A percentile compares a stretch with the other conserved stretches of the same genome.
These are phyloP conservation scores for Pythium apleroticum DNA, from an alignment of 352 stramenopile species.

Conservation along the genomic window DNA sequence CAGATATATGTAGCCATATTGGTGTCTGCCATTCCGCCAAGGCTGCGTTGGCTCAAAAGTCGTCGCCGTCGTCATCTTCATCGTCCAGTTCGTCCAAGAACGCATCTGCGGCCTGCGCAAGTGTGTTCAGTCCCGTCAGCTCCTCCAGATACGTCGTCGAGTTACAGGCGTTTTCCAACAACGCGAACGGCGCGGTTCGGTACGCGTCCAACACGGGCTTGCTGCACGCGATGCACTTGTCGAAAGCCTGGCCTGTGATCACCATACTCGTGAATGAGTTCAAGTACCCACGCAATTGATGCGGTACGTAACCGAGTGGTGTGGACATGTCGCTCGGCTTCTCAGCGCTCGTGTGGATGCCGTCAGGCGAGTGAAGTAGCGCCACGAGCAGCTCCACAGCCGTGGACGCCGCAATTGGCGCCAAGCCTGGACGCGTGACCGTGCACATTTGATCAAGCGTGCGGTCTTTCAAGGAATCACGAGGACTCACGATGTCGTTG, in stretches of 20 bases:
- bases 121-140: conserved; percentile 66
- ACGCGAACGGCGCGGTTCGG: conserved; percentile 33
- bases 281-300: conserved; percentile 96
- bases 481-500: conserved; percentile 97
- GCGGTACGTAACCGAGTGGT: conserved; percentile 87
- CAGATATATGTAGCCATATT: conserved; percentile 25
- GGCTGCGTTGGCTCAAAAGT: conserved; percentile 10
- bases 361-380: conserved; percentile 91
- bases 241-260: conserved; percentile 91
- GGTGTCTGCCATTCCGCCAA: not conserved
- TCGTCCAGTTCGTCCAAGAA: conserved; percentile 62
- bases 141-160: conserved; percentile 74
- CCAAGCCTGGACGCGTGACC: conserved; percentile 96
- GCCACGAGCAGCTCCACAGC: conserved; percentile 96
- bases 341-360: conserved; percentile 68
- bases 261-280: conserved; percentile 87
- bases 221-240: conserved; percentile 96
- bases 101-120: conserved; percentile 57
- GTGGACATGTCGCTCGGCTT: conserved; percentile 45
- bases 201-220: conserved; percentile 89
- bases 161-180: conserved; percentile 72
- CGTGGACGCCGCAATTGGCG: conserved; percentile 90
- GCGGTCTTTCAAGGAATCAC: conserved; percentile 96
- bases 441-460: conserved; percentile 99
- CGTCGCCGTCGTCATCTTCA: conserved; percentile 60